Evolutionary conservation across 2,329 filamentous ascomycete genomes (phyloP).

Genomic region (Samsoniella hepiali): DNA sequence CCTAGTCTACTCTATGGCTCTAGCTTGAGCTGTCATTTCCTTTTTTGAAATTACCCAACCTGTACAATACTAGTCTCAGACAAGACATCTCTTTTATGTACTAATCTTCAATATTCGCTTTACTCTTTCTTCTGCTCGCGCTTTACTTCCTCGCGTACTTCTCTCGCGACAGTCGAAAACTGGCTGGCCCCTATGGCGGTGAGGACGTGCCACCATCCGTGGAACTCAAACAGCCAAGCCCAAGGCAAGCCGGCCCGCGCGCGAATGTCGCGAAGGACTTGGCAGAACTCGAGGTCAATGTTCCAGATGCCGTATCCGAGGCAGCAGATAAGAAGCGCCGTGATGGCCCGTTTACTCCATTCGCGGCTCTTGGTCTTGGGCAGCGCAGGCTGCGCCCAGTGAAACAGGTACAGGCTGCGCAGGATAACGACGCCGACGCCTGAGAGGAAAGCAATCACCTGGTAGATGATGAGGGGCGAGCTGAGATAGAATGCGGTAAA

Average conservation of each 20-base stretch:
- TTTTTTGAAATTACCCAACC: slow-evolving; percentile 3
- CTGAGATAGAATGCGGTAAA: slow-evolving; percentile 43
- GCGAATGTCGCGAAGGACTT: slow-evolving; percentile 43
- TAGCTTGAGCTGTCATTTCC: slow-evolving; percentile 1
- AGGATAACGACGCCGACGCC: slow-evolving; percentile 33
- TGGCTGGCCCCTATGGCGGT: slow-evolving; percentile 52
- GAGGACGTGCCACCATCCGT: slow-evolving; percentile 63
- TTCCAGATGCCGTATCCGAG: slow-evolving; percentile 54
- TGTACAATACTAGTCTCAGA: neutral
- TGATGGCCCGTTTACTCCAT: slow-evolving; percentile 29
- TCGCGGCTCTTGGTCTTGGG: slow-evolving; percentile 26
- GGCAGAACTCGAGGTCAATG: slow-evolving; percentile 53
- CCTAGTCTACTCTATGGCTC: slow-evolving; percentile 1
- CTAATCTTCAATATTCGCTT: neutral
- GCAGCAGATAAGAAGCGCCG: slow-evolving; percentile 34
- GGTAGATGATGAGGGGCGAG: slow-evolving; percentile 42
- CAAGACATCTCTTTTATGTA: neutral
- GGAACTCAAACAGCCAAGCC: slow-evolving; percentile 55
- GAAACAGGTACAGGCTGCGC: slow-evolving; percentile 36
- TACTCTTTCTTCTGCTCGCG: slow-evolving; percentile 21
- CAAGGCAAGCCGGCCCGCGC: slow-evolving; percentile 49
- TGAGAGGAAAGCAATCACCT: slow-evolving; percentile 37
- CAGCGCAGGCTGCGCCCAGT: slow-evolving; percentile 29
- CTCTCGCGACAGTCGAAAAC: slow-evolving; percentile 34
- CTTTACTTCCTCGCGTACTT: slow-evolving; percentile 26